These are phyloP conservation scores for Fusarium sarcochroum DNA, from an alignment of 2,329 filamentous ascomycete genomes.

Conservation along the genomic window DNA sequence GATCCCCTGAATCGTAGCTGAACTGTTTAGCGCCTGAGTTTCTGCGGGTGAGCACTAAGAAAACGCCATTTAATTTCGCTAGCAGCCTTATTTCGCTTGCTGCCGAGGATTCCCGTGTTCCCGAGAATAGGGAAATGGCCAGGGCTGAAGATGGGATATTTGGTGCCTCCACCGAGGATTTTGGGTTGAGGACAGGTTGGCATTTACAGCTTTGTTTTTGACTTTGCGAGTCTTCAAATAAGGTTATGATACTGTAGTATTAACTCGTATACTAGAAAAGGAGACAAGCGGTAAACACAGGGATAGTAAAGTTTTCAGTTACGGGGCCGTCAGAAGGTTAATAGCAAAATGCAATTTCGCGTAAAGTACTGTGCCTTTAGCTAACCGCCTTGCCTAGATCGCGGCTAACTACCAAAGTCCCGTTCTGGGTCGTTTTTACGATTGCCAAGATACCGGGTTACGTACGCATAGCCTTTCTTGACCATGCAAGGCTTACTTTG, in stretches of 20 bases:
- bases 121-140: not conserved
- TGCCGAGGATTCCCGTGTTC: conserved; percentile 30
- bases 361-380: not conserved
- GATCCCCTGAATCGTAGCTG: conserved; percentile 7
- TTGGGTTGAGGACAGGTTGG: no score
- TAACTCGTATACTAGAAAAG: no score
- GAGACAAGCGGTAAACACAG: no score
- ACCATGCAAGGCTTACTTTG: no score
- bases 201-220: no score
- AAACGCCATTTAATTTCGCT: conserved; percentile 21
- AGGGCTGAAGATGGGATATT: conserved; percentile 3
- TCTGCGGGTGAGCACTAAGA: conserved; percentile 18
- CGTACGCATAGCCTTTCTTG: no score
- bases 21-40: not conserved
- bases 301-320: not conserved
- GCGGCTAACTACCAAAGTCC: not conserved
- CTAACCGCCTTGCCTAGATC: not conserved
- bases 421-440: no score
- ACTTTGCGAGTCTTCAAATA: no score
- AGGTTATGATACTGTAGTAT: no score
- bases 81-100: conserved; percentile 39
- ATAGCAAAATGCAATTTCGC: not conserved
- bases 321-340: not conserved
- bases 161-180: not conserved
- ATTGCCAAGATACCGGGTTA: no score